Percentiles rank a stretch among this genome's conserved stretches.
Evolutionary conservation across 2,329 filamentous ascomycete genomes (phyloP).

Genomic region (Monilinia fructicola): DNA sequence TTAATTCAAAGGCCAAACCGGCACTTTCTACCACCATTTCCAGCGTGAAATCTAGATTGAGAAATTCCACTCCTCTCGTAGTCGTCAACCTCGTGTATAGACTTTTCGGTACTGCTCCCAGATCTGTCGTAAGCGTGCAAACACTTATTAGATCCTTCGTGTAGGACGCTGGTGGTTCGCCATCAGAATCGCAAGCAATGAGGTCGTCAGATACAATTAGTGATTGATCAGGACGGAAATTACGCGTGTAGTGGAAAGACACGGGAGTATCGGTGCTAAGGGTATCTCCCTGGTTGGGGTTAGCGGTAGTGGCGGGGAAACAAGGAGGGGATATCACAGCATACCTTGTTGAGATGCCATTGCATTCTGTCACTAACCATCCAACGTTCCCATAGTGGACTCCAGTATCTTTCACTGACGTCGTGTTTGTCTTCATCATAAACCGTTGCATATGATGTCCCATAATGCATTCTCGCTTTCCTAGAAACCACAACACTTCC

Average conservation of each 20-base stretch:
- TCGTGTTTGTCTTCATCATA: conserved; percentile 75
- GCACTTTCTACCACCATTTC: conserved; percentile 82
- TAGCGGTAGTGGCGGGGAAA: neutral
- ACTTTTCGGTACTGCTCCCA: conserved; percentile 70
- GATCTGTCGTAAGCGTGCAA: conserved; percentile 77
- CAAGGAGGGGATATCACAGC: neutral
- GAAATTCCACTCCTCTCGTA: conserved; percentile 76
- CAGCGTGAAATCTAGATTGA: conserved; percentile 77
- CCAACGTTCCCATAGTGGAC: conserved; percentile 76
- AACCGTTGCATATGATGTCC: conserved; percentile 77
- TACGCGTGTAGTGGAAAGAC: conserved; percentile 82
- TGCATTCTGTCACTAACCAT: conserved; percentile 84
- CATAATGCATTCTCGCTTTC: conserved; percentile 70
- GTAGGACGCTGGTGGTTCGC: conserved; percentile 57
- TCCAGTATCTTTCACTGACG: conserved; percentile 74
- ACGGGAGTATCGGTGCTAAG: conserved; percentile 73
- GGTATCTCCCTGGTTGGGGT: conserved; percentile 59
- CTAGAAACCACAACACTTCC: conserved; percentile 77
- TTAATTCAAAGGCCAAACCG: conserved; percentile 72
- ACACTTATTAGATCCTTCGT: conserved; percentile 66
- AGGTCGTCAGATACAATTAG: conserved; percentile 77
- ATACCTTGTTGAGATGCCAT: conserved; percentile 76
- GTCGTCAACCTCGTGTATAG: conserved; percentile 76
- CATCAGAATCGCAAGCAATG: conserved; percentile 70
- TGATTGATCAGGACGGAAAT: conserved; percentile 75